Percentiles rank a stretch among this genome's conserved stretches.
These are phyloP conservation scores for Russula griseocarnosa DNA, from an alignment of 768 basidiomycete species.

Conservation along the genomic window DNA sequence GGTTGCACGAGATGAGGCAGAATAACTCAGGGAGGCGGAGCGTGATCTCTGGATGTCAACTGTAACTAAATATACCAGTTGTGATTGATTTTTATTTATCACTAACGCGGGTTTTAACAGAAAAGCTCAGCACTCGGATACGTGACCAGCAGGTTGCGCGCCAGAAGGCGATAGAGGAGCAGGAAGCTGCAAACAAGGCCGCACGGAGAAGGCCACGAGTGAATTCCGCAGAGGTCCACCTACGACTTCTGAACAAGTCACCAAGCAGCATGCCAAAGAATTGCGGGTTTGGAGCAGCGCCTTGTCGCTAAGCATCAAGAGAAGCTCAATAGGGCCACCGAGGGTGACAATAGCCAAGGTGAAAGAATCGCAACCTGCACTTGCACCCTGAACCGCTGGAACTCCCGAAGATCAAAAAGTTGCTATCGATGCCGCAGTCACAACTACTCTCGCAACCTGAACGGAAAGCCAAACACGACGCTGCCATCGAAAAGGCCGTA, in stretches of 20 bases:
- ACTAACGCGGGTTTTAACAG: slow-evolving; percentile 35
- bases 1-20: slow-evolving; percentile 30
- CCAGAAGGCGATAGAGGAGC: slow-evolving; percentile 47
- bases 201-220: slow-evolving; percentile 54
- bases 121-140: slow-evolving; percentile 45
- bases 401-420: slow-evolving; percentile 38
- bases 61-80: slow-evolving; percentile 20
- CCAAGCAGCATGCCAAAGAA: slow-evolving; percentile 57
- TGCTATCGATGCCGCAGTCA: slow-evolving; percentile 48
- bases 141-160: slow-evolving; percentile 50
- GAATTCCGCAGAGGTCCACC: slow-evolving; percentile 39
- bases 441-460: slow-evolving; percentile 48
- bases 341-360: slow-evolving; percentile 39
- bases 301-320: slow-evolving; percentile 51
- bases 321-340: slow-evolving; percentile 48
- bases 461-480: slow-evolving; percentile 44
- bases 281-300: slow-evolving; percentile 51
- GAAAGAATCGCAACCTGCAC: slow-evolving; percentile 26
- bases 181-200: slow-evolving; percentile 49
- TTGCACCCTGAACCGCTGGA: slow-evolving; percentile 29
- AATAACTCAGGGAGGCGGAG: slow-evolving; percentile 30
- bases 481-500: slow-evolving; percentile 60
- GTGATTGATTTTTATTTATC: background rate
- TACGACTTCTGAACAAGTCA: slow-evolving; percentile 38
- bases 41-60: slow-evolving; percentile 30